Percentiles rank a stretch among this genome's conserved stretches.
Evolutionary conservation across 805 yeast species (phyloP).

Genomic region (Saccharomycopsis javanensis): DNA sequence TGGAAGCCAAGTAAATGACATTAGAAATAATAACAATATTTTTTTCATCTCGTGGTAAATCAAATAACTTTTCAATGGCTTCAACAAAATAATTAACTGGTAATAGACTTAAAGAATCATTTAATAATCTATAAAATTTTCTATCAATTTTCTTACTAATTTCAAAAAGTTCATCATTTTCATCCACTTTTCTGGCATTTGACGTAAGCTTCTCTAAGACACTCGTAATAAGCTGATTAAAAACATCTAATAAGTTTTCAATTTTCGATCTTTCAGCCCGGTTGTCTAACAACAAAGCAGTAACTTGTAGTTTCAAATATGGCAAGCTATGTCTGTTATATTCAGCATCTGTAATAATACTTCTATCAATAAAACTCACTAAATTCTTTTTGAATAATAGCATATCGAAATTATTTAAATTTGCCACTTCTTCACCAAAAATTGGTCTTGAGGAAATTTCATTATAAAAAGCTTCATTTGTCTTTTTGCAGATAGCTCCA

Average conservation of each 20-base stretch:
- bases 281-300: slow-evolving; percentile 39
- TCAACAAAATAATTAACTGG: slow-evolving; percentile 67
- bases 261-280: slow-evolving; percentile 19
- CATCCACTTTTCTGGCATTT: background rate
- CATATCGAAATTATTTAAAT: slow-evolving; percentile 41
- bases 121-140: slow-evolving; percentile 46
- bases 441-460: slow-evolving; percentile 43
- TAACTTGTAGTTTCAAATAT: slow-evolving; percentile 45
- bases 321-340: slow-evolving; percentile 29
- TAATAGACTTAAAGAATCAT: slow-evolving; percentile 54
- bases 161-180: slow-evolving; percentile 1
- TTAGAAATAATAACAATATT: slow-evolving; percentile 38
- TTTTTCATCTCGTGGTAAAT: slow-evolving; percentile 22
- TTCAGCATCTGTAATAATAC: slow-evolving; percentile 33
- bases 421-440: slow-evolving; percentile 51
- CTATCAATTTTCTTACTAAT: slow-evolving; percentile 25
- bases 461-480: slow-evolving; percentile 28
- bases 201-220: slow-evolving; percentile 19
- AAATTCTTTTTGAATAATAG: slow-evolving; percentile 39
- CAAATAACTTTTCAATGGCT: slow-evolving; percentile 41
- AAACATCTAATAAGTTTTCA: slow-evolving; percentile 21
- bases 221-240: slow-evolving; percentile 23
- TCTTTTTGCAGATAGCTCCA: slow-evolving; percentile 28
- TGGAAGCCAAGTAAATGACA: slow-evolving; percentile 50
- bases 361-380: slow-evolving; percentile 45